Evolutionary conservation across 257 asterid species (phyloP).

Genomic region (Orobanche coerulescens): DNA sequence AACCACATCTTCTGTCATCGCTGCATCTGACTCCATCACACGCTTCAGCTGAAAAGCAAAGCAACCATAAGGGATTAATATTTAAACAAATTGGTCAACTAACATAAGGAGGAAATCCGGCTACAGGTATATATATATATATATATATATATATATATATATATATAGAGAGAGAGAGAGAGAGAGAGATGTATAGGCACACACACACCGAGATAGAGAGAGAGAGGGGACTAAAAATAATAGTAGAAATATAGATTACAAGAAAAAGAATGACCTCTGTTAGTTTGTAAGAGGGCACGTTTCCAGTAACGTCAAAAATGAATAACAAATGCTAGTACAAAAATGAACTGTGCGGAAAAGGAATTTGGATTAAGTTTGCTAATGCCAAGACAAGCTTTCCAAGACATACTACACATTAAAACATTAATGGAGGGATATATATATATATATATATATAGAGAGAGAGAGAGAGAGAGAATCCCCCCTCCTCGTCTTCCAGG

Average conservation of each 20-base stretch:
- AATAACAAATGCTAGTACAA: conserved; percentile 6
- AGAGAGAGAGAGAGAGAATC: not conserved
- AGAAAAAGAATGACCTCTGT: not conserved
- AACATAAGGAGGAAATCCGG: not conserved
- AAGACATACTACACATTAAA: not conserved
- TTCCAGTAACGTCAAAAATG: not conserved
- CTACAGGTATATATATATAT: not conserved
- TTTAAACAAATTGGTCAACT: conserved; percentile 1
- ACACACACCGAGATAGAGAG: not conserved
- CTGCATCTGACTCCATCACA: conserved; percentile 92
- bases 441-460: too few species aligned
- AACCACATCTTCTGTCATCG: conserved; percentile 89
- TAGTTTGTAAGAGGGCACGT: not conserved
- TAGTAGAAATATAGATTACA: not conserved
- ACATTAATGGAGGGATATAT: not conserved
- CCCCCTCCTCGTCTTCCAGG: not conserved
- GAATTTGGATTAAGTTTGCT: not conserved
- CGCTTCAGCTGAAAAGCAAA: conserved; percentile 64
- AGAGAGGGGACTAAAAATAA: not conserved
- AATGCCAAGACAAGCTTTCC: not conserved
- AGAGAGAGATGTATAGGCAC: not conserved
- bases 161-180: not conserved
- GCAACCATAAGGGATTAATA: conserved; percentile 20
- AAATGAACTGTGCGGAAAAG: conserved; percentile 9
- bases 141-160: too few species aligned